These are phyloP conservation scores for Aphanocladium album DNA, from an alignment of 2,329 filamentous ascomycete genomes.

Conservation along the genomic window DNA sequence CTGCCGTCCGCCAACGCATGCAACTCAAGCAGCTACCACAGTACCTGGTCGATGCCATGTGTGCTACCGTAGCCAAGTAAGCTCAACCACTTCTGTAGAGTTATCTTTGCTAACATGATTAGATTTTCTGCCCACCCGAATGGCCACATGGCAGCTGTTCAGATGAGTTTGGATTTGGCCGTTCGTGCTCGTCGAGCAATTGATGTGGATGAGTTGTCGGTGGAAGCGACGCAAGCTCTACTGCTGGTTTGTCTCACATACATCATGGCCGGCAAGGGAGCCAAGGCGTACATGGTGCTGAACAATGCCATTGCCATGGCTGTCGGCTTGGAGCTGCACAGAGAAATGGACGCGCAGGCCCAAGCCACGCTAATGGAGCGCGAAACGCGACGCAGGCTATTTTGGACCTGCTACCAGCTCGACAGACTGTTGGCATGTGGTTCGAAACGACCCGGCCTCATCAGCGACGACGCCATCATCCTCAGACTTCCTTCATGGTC, in stretches of 20 bases:
- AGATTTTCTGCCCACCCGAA: slow-evolving; percentile 66
- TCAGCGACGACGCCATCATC: slow-evolving; percentile 70
- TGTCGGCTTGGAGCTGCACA: slow-evolving; percentile 73
- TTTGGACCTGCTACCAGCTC: slow-evolving; percentile 85
- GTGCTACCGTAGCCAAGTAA: slow-evolving; percentile 58
- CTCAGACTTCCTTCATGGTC: slow-evolving; percentile 73
- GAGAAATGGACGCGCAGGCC: slow-evolving; percentile 62
- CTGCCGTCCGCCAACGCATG: slow-evolving; percentile 64
- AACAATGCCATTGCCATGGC: slow-evolving; percentile 80
- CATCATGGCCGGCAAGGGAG: slow-evolving; percentile 72
- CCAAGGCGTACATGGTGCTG: slow-evolving; percentile 82
- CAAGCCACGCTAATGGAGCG: slow-evolving; percentile 63
- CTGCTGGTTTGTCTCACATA: slow-evolving; percentile 71
- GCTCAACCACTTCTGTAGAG: slow-evolving; percentile 14
- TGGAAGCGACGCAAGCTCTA: slow-evolving; percentile 71
- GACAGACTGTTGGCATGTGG: slow-evolving; percentile 80
- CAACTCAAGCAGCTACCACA: slow-evolving; percentile 61
- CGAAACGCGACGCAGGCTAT: slow-evolving; percentile 72
- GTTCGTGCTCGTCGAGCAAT: slow-evolving; percentile 63
- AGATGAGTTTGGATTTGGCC: slow-evolving; percentile 68
- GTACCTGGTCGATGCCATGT: slow-evolving; percentile 53
- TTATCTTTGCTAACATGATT: slow-evolving; percentile 17
- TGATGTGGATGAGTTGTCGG: slow-evolving; percentile 74
- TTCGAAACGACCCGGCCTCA: slow-evolving; percentile 74
- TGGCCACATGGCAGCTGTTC: slow-evolving; percentile 62